Percentiles rank a stretch among this genome's conserved stretches.
Conservation (phyloP, 805 yeast species). For the Metschnikowia chrysomelidarum region DNA sequence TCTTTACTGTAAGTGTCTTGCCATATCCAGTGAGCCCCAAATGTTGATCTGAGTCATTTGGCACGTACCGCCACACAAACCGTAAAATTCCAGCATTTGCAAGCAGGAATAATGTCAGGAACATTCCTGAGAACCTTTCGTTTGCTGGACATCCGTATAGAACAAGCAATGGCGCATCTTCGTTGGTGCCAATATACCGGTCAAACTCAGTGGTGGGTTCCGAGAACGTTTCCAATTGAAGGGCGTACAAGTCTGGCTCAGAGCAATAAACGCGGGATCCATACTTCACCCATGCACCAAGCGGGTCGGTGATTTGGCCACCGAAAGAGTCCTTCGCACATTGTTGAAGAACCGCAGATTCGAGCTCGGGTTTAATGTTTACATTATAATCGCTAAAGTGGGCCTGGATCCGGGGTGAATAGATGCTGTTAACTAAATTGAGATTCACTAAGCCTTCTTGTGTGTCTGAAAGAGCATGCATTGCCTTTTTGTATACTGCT, state of each 20-base stretch:
- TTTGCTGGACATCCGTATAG: conserved; percentile 65
- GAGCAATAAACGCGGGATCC: conserved; percentile 60
- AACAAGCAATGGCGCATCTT: conserved; percentile 49
- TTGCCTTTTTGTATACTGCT: conserved; percentile 1
- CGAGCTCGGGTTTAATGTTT: conserved; percentile 27
- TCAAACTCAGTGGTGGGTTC: conserved; percentile 48
- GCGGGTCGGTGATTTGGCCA: conserved; percentile 20
- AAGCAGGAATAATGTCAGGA: conserved; percentile 55
- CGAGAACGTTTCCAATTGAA: conserved; percentile 46
- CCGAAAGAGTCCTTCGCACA: conserved; percentile 36
- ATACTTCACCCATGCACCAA: conserved; percentile 48
- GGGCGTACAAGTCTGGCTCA: conserved; percentile 73
- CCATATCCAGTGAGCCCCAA: conserved; percentile 58
- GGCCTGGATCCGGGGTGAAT: conserved; percentile 63
- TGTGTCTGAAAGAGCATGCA: conserved; percentile 5
- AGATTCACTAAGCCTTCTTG: conserved; percentile 36
- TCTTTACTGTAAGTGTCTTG: conserved; percentile 24
- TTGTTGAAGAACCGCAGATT: conserved; percentile 18
- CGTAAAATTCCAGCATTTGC: conserved; percentile 65
- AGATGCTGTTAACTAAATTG: conserved; percentile 44
- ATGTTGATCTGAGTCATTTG: conserved; percentile 27
- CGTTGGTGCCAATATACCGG: conserved; percentile 56
- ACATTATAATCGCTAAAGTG: conserved; percentile 54
- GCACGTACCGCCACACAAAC: conserved; percentile 73
- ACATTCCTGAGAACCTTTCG: conserved; percentile 52